Percentiles rank a stretch among this genome's conserved stretches.
Evolutionary conservation across 768 basidiomycete genomes (phyloP).

Genomic region (Tremella yokohamensis): DNA sequence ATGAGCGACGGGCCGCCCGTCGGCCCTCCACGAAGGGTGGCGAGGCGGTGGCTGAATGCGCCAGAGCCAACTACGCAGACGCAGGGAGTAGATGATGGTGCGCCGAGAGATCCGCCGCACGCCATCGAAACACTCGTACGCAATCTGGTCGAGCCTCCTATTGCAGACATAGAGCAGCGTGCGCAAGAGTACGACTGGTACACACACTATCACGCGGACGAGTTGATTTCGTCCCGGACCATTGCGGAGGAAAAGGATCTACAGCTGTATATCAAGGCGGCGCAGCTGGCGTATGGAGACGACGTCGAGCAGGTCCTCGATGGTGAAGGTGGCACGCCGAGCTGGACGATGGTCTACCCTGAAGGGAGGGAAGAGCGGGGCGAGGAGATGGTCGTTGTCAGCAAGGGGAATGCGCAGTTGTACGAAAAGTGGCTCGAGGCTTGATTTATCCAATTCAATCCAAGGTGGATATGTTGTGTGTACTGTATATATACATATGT

Average conservation of each 20-base stretch:
- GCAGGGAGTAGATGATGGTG: too few species aligned
- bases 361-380: slow-evolving; percentile 3
- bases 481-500: background rate
- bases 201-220: slow-evolving; percentile 40
- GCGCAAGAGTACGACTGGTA: slow-evolving; percentile 40
- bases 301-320: slow-evolving; percentile 5
- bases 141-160: slow-evolving; percentile 51
- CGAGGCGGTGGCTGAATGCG: too few species aligned
- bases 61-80: too few species aligned
- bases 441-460: background rate
- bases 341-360: background rate
- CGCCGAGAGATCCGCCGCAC: slow-evolving; percentile 19
- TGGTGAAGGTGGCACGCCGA: background rate
- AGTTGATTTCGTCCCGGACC: slow-evolving; percentile 32
- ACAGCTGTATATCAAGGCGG: slow-evolving; percentile 37
- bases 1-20: too few species aligned
- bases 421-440: slow-evolving; percentile 7
- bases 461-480: background rate
- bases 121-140: slow-evolving; percentile 63
- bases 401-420: slow-evolving; percentile 4
- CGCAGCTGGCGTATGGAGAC: slow-evolving; percentile 33
- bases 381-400: background rate
- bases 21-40: too few species aligned
- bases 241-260: slow-evolving; percentile 47
- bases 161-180: slow-evolving; percentile 24